Evolutionary conservation across 345 rosid species (phyloP).

Genomic region (Acer yangbiense): DNA sequence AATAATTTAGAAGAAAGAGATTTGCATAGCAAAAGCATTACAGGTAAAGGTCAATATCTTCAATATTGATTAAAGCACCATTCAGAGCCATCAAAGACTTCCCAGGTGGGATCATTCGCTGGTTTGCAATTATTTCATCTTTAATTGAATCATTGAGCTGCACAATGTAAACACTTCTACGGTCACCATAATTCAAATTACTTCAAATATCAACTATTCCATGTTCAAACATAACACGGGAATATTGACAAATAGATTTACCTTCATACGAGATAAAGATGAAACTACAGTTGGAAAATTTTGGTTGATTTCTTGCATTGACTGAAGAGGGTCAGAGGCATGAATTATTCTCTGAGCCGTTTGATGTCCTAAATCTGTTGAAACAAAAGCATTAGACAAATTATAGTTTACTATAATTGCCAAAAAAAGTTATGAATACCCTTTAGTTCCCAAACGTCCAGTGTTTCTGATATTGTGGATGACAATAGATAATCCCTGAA

Average conservation of each 20-base stretch:
- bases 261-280: slow-evolving; percentile 97
- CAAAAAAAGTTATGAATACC: slow-evolving; percentile 43
- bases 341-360: slow-evolving; percentile 97
- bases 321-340: slow-evolving; percentile 90
- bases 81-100: slow-evolving; percentile 94
- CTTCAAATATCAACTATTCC: slow-evolving; percentile 11
- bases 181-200: slow-evolving; percentile 1
- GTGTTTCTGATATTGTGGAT: slow-evolving; percentile 87
- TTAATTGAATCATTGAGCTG: slow-evolving; percentile 89
- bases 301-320: slow-evolving; percentile 97
- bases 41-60: slow-evolving; percentile 93
- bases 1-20: slow-evolving; percentile 17
- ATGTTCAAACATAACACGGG: background rate
- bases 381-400: slow-evolving; percentile 29
- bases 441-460: slow-evolving; percentile 97
- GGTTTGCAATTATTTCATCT: slow-evolving; percentile 92
- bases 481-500: slow-evolving; percentile 91
- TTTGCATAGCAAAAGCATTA: slow-evolving; percentile 44
- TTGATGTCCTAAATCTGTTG: slow-evolving; percentile 96
- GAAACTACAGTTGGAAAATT: slow-evolving; percentile 97
- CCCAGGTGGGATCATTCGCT: slow-evolving; percentile 95
- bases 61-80: slow-evolving; percentile 94
- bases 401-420: slow-evolving; percentile 3
- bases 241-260: slow-evolving; percentile 22
- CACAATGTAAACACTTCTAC: slow-evolving; percentile 25